A percentile compares a stretch with the other conserved stretches of the same genome.
phyloP scores from a whole-genome alignment of 176 grass and related monocot genomes.

The Themeda triandra region DNA sequence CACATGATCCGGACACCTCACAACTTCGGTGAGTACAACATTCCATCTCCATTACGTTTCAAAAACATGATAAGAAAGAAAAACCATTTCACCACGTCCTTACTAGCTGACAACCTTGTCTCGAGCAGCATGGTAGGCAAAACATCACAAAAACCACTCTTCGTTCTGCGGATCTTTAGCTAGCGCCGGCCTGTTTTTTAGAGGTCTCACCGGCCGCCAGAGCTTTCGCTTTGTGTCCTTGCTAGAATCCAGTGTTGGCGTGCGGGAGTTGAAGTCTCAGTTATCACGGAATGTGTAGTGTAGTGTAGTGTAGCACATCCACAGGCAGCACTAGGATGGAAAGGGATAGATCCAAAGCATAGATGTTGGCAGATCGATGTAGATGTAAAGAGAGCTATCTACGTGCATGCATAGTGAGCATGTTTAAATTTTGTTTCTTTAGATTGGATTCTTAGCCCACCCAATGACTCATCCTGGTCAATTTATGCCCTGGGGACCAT shows the following conservation, averaged over 20 bases:
- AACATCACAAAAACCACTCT: too few relatives aligned
- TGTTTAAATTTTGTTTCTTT: neutral
- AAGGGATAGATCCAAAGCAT: conserved; percentile 7
- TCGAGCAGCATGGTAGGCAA: too few relatives aligned
- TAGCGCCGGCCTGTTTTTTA: neutral
- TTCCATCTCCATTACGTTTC: too few relatives aligned
- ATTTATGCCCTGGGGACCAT: conserved; percentile 17
- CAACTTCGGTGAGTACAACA: neutral
- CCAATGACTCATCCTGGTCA: neutral
- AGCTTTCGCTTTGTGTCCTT: neutral
- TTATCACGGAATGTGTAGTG: neutral
- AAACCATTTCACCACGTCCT: too few relatives aligned
- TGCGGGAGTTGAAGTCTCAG: conserved; percentile 28
- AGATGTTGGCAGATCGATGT: neutral
- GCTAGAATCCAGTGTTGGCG: conserved; percentile 32
- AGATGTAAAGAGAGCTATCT: neutral
- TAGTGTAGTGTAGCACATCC: neutral
- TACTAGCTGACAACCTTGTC: too few relatives aligned
- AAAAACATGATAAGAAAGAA: too few relatives aligned
- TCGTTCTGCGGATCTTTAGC: too few relatives aligned
- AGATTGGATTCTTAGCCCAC: conserved; percentile 27
- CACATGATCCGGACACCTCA: neutral
- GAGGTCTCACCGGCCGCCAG: too few relatives aligned
- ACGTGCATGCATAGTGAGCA: neutral
- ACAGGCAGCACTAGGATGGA: neutral